These are phyloP conservation scores for Stagonosporopsis vannaccii DNA, from an alignment of 2,329 filamentous ascomycete species.

Conservation along the genomic window DNA sequence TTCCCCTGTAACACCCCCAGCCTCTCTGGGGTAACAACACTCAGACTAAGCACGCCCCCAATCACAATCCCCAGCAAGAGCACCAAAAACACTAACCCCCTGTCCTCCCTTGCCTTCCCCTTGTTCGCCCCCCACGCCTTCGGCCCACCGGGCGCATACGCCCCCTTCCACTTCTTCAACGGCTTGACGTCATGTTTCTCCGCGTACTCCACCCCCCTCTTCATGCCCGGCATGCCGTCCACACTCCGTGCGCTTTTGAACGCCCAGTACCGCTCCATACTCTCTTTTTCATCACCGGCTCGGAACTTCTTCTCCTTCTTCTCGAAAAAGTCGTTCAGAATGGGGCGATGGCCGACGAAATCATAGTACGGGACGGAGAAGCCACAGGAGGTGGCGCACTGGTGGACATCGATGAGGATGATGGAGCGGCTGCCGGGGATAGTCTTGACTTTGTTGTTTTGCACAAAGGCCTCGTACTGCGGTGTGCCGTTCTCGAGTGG, in stretches of 20 bases:
- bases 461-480: conserved; percentile 47
- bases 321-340: conserved; percentile 52
- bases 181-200: conserved; percentile 48
- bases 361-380: conserved; percentile 56
- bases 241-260: conserved; percentile 54
- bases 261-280: conserved; percentile 56
- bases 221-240: conserved; percentile 55
- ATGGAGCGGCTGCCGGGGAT: conserved; percentile 51
- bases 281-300: conserved; percentile 49
- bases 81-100: conserved; percentile 32
- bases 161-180: conserved; percentile 54
- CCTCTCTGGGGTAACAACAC: conserved; percentile 35
- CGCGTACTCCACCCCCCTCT: conserved; percentile 48
- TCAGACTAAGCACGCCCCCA: conserved; percentile 35
- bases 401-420: conserved; percentile 53
- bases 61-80: conserved; percentile 42
- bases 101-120: conserved; percentile 8
- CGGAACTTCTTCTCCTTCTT: conserved; percentile 49
- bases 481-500: conserved; percentile 49
- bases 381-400: conserved; percentile 54
- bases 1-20: conserved; percentile 31
- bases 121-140: conserved; percentile 10
- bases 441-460: conserved; percentile 41
- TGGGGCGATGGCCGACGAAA: conserved; percentile 50
- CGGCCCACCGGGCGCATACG: conserved; percentile 34